These are phyloP conservation scores for Nemophila menziesii DNA, from an alignment of 257 asterid genomes.

Conservation along the genomic window DNA sequence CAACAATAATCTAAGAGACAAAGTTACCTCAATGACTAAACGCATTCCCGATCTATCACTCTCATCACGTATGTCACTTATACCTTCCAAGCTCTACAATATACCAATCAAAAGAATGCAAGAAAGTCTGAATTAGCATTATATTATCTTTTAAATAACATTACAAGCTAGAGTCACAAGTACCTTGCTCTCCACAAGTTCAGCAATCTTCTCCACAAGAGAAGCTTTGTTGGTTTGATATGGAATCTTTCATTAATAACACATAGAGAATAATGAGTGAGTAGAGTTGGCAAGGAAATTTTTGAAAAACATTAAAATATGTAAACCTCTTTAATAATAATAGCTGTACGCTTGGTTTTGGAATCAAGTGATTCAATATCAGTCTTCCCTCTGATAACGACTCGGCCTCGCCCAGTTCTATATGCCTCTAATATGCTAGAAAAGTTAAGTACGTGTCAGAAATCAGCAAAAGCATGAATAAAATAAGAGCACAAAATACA, in stretches of 20 bases:
- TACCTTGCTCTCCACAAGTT: conserved; percentile 93
- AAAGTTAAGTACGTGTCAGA: conserved; percentile 10
- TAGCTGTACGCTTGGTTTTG: conserved; percentile 72
- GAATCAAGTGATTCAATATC: conserved; percentile 81
- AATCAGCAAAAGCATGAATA: background rate
- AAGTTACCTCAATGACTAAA: conserved; percentile 76
- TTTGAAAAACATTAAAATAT: conserved; percentile 7
- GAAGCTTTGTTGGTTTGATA: conserved; percentile 96
- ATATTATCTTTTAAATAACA: background rate
- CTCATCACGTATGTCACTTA: conserved; percentile 98
- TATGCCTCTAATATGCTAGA: conserved; percentile 86
- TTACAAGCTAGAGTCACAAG: background rate
- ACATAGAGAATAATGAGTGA: conserved; percentile 6
- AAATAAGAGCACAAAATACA: background rate
- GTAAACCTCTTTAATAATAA: conserved; percentile 87
- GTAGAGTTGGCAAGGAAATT: background rate
- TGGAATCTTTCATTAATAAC: conserved; percentile 55
- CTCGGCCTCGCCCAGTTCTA: conserved; percentile 89
- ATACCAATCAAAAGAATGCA: conserved; percentile 12
- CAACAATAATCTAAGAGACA: background rate
- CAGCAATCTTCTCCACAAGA: conserved; percentile 89
- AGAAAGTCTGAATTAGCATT: conserved; percentile 4
- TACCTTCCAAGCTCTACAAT: conserved; percentile 78
- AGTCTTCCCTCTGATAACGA: conserved; percentile 89
- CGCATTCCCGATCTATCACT: conserved; percentile 99